These are phyloP conservation scores for Penicillium mononematosum DNA, from an alignment of 495 filamentous ascomycete species.

Conservation along the genomic window DNA sequence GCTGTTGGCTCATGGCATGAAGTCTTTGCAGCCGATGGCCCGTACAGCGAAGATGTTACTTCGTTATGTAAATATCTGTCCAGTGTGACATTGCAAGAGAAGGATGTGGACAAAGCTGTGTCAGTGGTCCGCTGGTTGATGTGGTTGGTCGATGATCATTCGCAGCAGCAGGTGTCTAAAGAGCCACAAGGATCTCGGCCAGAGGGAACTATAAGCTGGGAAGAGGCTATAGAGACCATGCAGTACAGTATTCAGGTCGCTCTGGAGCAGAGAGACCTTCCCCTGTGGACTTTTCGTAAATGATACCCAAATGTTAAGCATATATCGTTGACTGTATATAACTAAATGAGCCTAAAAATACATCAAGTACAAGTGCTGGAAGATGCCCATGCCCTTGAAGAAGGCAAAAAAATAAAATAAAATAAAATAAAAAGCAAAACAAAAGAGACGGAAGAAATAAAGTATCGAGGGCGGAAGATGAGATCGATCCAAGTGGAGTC, in stretches of 20 bases:
- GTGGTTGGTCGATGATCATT: constrained; percentile 63
- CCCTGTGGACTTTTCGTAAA: constrained; percentile 54
- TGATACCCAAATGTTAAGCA: neutral
- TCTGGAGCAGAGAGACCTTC: constrained; percentile 61
- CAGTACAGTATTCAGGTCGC: constrained; percentile 60
- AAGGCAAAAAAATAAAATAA: too few species aligned
- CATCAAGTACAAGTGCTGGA: too few species aligned
- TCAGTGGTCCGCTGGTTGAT: constrained; percentile 67
- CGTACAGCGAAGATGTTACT: constrained; percentile 73
- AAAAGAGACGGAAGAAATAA: too few species aligned
- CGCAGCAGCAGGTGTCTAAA: constrained; percentile 8
- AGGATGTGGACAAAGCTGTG: constrained; percentile 71
- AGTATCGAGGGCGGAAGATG: too few species aligned
- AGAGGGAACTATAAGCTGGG: constrained; percentile 40
- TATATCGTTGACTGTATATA: neutral
- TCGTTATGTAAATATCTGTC: constrained; percentile 66
- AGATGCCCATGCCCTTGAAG: too few species aligned
- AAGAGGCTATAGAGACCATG: constrained; percentile 52
- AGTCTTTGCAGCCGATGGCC: constrained; percentile 65
- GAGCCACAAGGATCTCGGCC: constrained; percentile 10
- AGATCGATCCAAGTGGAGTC: neutral
- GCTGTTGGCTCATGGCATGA: constrained; percentile 66
- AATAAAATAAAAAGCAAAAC: too few species aligned
- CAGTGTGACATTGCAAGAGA: constrained; percentile 68
- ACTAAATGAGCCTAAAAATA: neutral